phyloP scores from a whole-genome alignment of 78 protist genomes.

The Dictyostelium citrinum region DNA sequence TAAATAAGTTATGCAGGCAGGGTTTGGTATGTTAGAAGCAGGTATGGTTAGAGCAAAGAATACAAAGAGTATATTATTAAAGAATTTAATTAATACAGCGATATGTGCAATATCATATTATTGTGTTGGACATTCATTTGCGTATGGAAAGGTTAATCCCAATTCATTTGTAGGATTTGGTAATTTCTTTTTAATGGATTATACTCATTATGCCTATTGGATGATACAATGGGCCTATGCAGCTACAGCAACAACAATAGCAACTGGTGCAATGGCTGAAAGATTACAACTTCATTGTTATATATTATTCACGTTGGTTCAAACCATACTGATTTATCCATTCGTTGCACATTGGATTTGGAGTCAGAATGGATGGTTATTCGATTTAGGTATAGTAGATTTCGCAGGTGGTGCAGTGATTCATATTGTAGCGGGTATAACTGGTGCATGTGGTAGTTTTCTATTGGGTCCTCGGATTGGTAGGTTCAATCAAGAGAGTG shows the following conservation, averaged over 20 bases:
- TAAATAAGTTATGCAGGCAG: conserved; percentile 78
- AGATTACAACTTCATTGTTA: conserved; percentile 62
- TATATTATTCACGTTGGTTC: conserved; percentile 39
- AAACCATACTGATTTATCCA: conserved; percentile 61
- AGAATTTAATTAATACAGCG: conserved; percentile 56
- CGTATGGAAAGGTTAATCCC: conserved; percentile 15
- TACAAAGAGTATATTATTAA: conserved; percentile 60
- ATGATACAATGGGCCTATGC: conserved; percentile 77
- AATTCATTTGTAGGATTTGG: conserved; percentile 59
- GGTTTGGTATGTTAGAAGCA: conserved; percentile 78
- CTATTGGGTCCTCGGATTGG: conserved; percentile 64
- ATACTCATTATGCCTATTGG: conserved; percentile 57
- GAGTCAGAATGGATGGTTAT: conserved; percentile 55
- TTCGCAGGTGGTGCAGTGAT: conserved; percentile 65
- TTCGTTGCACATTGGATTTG: conserved; percentile 73
- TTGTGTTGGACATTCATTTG: conserved; percentile 71
- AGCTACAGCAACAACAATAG: conserved; percentile 70
- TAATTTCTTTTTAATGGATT: conserved; percentile 34
- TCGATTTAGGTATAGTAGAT: conserved; percentile 47
- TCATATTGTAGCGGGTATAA: conserved; percentile 62
- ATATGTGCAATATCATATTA: conserved; percentile 57
- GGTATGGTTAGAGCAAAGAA: conserved; percentile 80
- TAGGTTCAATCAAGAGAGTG: conserved; percentile 48
- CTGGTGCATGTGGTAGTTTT: conserved; percentile 66
- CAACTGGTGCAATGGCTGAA: conserved; percentile 77